Percentiles rank a stretch among this genome's conserved stretches.
phyloP scores from a whole-genome alignment of 176 grass and related monocot species.

The Aegilops tauschii region DNA sequence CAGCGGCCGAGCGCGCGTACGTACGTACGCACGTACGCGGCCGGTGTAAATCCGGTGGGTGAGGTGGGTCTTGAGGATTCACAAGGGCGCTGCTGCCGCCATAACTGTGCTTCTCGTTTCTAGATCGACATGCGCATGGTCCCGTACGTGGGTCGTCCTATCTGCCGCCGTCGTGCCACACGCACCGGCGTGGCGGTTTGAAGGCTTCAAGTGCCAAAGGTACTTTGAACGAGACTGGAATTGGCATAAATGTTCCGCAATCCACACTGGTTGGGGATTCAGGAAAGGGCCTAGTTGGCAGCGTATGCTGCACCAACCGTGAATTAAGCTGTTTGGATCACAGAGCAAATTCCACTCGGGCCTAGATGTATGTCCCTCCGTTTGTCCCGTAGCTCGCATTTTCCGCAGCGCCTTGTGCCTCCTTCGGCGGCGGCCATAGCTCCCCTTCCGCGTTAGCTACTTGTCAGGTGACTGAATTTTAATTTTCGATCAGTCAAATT shows the following conservation, averaged over 20 bases:
- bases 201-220: constrained; percentile 21
- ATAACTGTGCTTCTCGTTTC: constrained; percentile 35
- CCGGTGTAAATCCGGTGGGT: constrained; percentile 42
- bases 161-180: constrained; percentile 15
- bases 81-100: constrained; percentile 43
- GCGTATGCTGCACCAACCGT: not conserved
- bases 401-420: no score
- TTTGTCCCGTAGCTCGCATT: no score
- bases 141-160: constrained; percentile 14
- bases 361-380: not conserved
- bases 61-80: constrained; percentile 29
- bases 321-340: not conserved
- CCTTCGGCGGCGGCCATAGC: no score
- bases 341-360: not conserved
- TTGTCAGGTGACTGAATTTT: no score
- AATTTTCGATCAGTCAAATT: no score
- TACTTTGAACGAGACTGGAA: not conserved
- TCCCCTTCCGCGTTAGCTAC: no score
- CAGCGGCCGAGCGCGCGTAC: not conserved
- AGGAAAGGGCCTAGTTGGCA: not conserved
- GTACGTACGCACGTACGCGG: not conserved
- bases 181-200: constrained; percentile 22
- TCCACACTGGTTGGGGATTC: not conserved
- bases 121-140: constrained; percentile 25
- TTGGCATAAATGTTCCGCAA: constrained; percentile 23